Base-by-base conservation (phyloP, 805 yeast species). In the Starmerella geochares region DNA sequence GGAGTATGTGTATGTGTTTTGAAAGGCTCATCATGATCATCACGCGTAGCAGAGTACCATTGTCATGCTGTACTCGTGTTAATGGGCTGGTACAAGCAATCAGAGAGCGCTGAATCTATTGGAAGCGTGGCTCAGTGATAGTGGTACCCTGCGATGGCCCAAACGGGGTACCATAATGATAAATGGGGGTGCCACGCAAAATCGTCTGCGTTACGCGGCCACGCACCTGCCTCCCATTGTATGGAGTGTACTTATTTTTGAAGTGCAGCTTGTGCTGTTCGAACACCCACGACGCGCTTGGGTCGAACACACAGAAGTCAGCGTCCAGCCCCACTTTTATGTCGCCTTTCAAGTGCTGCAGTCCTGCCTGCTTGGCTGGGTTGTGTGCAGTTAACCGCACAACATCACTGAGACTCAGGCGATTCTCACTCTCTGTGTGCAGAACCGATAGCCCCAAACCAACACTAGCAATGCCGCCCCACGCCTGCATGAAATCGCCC, bases 381-480 rank as follows among this genome's bases (percentile, higher is more conserved):
- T 84, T 85, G 58, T 73, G 72, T 42, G 84, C 77, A 51, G 94
- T 83, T 94, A 95, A 85, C 56, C 69, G 70, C 21, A 78, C 78
- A 43, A 88, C 81, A 50, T 85, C 87, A 4, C 69, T 63, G 3
- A 84, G 61, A 0, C 75, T 58, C 6, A 81, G 68, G 1, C 79
- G 66, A 57, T 73, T 73, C 45, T 62, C 60, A 29, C 70, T 86
- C 59, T 81, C 54, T 1, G 95, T 84, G 72, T 76, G 80, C 47
- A 88, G 66, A 32, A 87, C 73, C 0, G 94, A 83, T 41, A 88
- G 72, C 0, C 96, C 96, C 36, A 90, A 76, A 0, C 97, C 97
- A 32, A 88, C 92, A 1, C 95, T 84, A 2, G 95, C 75, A 36
- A 88, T 86, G 19, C 97, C 97, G 40, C 96, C 97, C 97, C 97